Conservation (phyloP, 148 eudicot species). For the Linanthus parryae region DNA sequence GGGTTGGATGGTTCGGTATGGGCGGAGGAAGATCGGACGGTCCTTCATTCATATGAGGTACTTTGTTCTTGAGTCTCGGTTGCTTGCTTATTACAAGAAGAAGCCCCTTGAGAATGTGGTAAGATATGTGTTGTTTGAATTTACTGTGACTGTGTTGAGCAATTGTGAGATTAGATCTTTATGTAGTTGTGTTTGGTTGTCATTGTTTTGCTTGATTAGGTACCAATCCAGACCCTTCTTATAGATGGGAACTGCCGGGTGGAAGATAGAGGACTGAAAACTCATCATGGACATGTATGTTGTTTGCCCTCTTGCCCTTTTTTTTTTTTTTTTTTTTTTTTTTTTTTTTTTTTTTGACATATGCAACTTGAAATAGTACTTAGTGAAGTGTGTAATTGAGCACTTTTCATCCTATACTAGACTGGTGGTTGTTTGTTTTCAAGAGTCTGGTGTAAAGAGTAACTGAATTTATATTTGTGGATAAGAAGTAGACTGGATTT, state of each 20-base stretch:
- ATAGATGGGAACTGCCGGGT: slow-evolving; percentile 98
- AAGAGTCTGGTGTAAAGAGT: no score
- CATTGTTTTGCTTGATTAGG: slow-evolving; percentile 30
- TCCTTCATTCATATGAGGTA: slow-evolving; percentile 96
- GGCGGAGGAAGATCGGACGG: slow-evolving; percentile 88
- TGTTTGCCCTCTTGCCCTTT: slow-evolving; percentile 6
- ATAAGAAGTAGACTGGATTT: no score
- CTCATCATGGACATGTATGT: slow-evolving; percentile 99
- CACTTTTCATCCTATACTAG: no score
- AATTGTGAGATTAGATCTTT: background rate
- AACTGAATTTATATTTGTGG: no score
- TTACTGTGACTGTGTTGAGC: background rate
- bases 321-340: background rate
- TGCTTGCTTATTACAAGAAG: slow-evolving; percentile 92
- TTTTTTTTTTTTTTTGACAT: no score
- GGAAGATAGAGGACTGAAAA: slow-evolving; percentile 98
- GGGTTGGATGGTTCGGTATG: slow-evolving; percentile 99
- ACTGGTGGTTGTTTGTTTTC: no score
- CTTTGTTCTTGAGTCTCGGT: slow-evolving; percentile 80
- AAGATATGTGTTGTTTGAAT: slow-evolving; percentile 4
- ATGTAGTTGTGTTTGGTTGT: background rate
- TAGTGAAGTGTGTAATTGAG: no score
- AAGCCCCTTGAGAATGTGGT: slow-evolving; percentile 98
- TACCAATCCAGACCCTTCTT: slow-evolving; percentile 83
- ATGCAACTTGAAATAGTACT: background rate